Evolutionary conservation across 129 eudicot genomes (phyloP).

Genomic region (Logfia minima): DNA sequence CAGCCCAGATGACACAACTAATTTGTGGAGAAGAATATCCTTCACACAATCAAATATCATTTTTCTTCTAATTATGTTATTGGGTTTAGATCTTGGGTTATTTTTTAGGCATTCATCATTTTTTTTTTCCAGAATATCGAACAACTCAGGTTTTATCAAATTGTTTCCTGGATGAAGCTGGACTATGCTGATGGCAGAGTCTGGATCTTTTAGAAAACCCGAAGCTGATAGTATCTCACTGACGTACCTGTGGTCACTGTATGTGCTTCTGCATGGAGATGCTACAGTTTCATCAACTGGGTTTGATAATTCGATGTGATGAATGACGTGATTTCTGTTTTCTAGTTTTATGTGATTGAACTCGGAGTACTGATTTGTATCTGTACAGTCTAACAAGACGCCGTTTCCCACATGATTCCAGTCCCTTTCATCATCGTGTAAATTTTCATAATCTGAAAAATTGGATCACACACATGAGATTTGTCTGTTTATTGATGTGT

Average conservation of each 20-base stretch:
- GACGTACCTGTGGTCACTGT: constrained; percentile 52
- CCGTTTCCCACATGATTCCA: constrained; percentile 33
- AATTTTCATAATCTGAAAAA: constrained; percentile 46
- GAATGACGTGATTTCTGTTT: constrained; percentile 31
- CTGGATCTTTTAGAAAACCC: constrained; percentile 49
- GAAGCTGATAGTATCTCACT: constrained; percentile 57
- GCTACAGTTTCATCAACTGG: constrained; percentile 19
- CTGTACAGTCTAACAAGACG: constrained; percentile 30
- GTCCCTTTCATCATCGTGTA: constrained; percentile 40
- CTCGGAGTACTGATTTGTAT: constrained; percentile 21
- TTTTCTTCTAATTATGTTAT: constrained; percentile 49
- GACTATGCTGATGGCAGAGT: constrained; percentile 35
- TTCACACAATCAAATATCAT: constrained; percentile 71
- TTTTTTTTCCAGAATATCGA: constrained; percentile 61
- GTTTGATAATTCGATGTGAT: constrained; percentile 32
- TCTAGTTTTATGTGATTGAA: constrained; percentile 35
- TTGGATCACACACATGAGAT: constrained; percentile 1
- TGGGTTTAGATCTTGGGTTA: constrained; percentile 25
- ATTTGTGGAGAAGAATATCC: constrained; percentile 59
- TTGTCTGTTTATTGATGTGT: neutral
- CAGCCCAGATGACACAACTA: constrained; percentile 27
- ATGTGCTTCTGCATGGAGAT: constrained; percentile 33
- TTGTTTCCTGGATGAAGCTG: constrained; percentile 47
- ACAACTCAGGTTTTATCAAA: constrained; percentile 62
- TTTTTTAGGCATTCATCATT: constrained; percentile 21